These are phyloP conservation scores for Ceratocystis colombiana DNA, from an alignment of 2,329 filamentous ascomycete species.

Conservation along the genomic window DNA sequence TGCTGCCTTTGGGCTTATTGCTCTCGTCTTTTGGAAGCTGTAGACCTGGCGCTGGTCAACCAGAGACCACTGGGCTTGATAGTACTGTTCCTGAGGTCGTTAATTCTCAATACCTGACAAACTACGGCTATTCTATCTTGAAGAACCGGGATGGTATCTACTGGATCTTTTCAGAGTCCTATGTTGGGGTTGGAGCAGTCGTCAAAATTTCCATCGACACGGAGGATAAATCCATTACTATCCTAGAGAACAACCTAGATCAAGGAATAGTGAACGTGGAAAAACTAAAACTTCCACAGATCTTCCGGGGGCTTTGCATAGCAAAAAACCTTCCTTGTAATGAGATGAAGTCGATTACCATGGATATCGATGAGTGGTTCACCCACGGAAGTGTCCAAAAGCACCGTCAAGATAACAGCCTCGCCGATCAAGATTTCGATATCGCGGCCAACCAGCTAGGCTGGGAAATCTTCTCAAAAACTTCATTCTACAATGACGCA, in stretches of 20 bases:
- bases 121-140: too few species aligned
- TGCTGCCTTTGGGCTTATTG: too few species aligned
- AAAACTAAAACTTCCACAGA: not conserved
- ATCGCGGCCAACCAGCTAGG: not conserved
- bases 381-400: not conserved
- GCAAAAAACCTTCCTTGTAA: not conserved
- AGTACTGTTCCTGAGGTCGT: accelerated
- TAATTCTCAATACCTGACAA: too few species aligned
- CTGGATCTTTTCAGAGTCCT: too few species aligned
- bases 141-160: too few species aligned
- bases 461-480: not conserved
- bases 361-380: not conserved
- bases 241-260: not conserved
- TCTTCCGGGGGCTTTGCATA: not conserved
- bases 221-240: not conserved
- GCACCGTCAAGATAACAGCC: not conserved
- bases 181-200: not conserved
- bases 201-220: not conserved
- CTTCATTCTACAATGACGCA: not conserved
- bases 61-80: too few species aligned
- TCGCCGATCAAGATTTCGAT: not conserved
- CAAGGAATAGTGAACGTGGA: not conserved
- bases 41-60: too few species aligned
- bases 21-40: too few species aligned
- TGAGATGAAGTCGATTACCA: not conserved